A percentile compares a stretch with the other conserved stretches of the same genome.
These are phyloP conservation scores for Parastagonospora avenae DNA, from an alignment of 2,329 filamentous ascomycete species.

Conservation along the genomic window DNA sequence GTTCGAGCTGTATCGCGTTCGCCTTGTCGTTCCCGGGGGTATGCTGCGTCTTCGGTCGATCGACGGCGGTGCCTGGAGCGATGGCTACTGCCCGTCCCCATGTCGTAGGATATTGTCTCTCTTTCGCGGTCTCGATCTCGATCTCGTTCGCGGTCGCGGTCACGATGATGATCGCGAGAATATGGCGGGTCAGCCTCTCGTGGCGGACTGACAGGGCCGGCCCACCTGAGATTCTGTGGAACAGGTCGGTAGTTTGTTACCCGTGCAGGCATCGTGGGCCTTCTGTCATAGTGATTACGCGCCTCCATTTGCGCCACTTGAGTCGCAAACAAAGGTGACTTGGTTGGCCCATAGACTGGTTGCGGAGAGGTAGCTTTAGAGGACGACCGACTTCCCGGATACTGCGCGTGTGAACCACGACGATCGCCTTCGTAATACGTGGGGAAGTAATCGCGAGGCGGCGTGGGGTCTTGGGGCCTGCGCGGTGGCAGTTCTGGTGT, in stretches of 20 bases:
- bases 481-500: conserved; percentile 46
- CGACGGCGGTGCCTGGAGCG: conserved; percentile 24
- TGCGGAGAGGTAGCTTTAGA: conserved; percentile 24
- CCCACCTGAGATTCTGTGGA: conserved; percentile 32
- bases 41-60: conserved; percentile 32
- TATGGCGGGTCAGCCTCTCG: conserved; percentile 31
- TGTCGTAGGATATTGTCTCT: conserved; percentile 11
- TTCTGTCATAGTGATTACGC: conserved; percentile 36
- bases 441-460: conserved; percentile 47
- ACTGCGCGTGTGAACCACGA: conserved; percentile 32
- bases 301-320: conserved; percentile 49
- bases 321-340: conserved; percentile 54
- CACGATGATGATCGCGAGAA: conserved; percentile 22
- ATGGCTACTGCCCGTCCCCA: conserved; percentile 11
- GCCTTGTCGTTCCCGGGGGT: conserved; percentile 29
- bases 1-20: conserved; percentile 25
- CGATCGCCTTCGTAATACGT: conserved; percentile 36
- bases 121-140: conserved; percentile 16
- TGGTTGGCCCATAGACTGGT: conserved; percentile 52
- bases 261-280: conserved; percentile 33
- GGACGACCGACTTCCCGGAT: conserved; percentile 19
- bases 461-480: conserved; percentile 49
- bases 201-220: conserved; percentile 20
- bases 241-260: conserved; percentile 28
- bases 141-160: conserved; percentile 19